phyloP scores from a whole-genome alignment of 2,329 filamentous ascomycete genomes.

The Thielaviopsis euricoi region DNA sequence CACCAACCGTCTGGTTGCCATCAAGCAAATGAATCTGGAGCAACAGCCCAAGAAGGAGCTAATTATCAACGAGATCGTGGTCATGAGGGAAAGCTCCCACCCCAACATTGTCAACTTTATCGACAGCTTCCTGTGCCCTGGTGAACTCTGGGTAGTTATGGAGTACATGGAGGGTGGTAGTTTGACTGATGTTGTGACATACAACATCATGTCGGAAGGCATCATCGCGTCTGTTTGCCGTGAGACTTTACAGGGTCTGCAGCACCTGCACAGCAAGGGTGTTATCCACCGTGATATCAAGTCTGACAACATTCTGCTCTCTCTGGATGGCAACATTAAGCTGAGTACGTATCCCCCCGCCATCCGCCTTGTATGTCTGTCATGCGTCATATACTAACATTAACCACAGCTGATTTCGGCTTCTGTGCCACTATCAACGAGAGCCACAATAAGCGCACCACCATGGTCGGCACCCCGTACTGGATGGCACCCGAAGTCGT shows the following conservation, averaged over 20 bases:
- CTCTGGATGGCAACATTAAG: slow-evolving; percentile 90
- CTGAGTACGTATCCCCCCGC: slow-evolving; percentile 49
- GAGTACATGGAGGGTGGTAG: slow-evolving; percentile 99
- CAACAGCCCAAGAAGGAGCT: slow-evolving; percentile 98
- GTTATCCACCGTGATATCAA: slow-evolving; percentile 99
- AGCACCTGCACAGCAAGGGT: slow-evolving; percentile 92
- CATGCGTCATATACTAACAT: slow-evolving; percentile 18
- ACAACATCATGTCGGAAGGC: slow-evolving; percentile 97
- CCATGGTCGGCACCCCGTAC: slow-evolving; percentile 97
- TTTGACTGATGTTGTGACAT: slow-evolving; percentile 94
- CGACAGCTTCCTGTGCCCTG: slow-evolving; percentile 79
- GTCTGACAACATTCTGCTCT: slow-evolving; percentile 92
- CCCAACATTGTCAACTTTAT: slow-evolving; percentile 99
- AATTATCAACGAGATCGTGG: slow-evolving; percentile 97
- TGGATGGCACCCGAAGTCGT: slow-evolving; percentile 99
- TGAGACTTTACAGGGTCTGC: slow-evolving; percentile 79
- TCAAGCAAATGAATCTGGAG: slow-evolving; percentile 99
- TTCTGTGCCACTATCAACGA: slow-evolving; percentile 99
- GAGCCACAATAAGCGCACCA: slow-evolving; percentile 89
- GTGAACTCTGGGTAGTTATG: slow-evolving; percentile 98
- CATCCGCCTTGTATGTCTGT: not conserved
- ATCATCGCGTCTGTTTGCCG: slow-evolving; percentile 93
- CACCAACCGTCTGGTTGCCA: slow-evolving; percentile 78
- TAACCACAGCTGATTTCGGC: slow-evolving; percentile 71
- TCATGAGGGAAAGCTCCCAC: slow-evolving; percentile 98